phyloP scores from a whole-genome alignment of 2,329 filamentous ascomycete species.

The Fonsecaea pugnacius region DNA sequence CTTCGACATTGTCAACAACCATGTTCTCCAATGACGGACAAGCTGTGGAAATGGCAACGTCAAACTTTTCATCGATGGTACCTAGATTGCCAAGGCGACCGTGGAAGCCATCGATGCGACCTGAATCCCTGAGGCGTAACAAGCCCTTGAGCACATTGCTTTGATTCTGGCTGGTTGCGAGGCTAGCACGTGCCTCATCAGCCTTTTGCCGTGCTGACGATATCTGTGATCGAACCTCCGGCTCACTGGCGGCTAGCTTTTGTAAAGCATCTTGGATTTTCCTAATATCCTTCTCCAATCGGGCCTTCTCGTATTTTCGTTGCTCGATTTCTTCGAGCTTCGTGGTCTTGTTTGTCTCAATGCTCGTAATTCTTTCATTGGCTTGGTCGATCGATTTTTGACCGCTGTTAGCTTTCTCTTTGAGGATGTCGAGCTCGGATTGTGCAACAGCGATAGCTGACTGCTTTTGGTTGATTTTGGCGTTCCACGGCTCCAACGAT shows the following conservation, averaged over 20 bases:
- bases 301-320: slow-evolving; percentile 72
- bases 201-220: slow-evolving; percentile 92
- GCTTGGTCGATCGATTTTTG: slow-evolving; percentile 82
- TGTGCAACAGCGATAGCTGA: slow-evolving; percentile 92
- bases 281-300: slow-evolving; percentile 73
- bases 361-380: slow-evolving; percentile 73
- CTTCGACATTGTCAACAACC: slow-evolving; percentile 93
- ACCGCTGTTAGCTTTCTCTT: slow-evolving; percentile 85
- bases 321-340: slow-evolving; percentile 77
- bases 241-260: slow-evolving; percentile 75
- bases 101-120: slow-evolving; percentile 95
- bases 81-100: slow-evolving; percentile 92
- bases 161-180: slow-evolving; percentile 87
- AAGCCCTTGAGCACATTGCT: slow-evolving; percentile 89
- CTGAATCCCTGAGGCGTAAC: slow-evolving; percentile 94
- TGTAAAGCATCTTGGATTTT: slow-evolving; percentile 74
- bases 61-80: slow-evolving; percentile 89
- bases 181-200: slow-evolving; percentile 88
- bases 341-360: slow-evolving; percentile 70
- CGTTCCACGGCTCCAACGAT: slow-evolving; percentile 91
- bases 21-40: slow-evolving; percentile 92
- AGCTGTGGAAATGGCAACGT: slow-evolving; percentile 97
- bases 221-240: slow-evolving; percentile 78
- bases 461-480: slow-evolving; percentile 95
- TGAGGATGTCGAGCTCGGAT: slow-evolving; percentile 88